A percentile compares a stretch with the other conserved stretches of the same genome.
Evolutionary conservation across 352 stramenopile species (phyloP).

Genomic region (Pythium aphanidermatum): DNA sequence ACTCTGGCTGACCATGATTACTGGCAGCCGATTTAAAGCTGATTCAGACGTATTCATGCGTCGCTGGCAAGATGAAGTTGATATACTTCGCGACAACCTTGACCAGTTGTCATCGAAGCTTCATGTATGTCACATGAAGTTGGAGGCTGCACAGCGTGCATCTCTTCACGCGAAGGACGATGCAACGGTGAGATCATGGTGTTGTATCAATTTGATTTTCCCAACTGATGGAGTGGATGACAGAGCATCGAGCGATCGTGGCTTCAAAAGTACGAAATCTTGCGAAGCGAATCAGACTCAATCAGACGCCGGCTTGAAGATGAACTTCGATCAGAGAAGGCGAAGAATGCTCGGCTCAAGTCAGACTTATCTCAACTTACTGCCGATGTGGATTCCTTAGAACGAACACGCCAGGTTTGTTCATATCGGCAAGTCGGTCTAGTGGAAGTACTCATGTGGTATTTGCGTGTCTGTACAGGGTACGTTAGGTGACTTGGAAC

Average conservation of each 20-base stretch:
- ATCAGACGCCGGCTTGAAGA: constrained; percentile 37
- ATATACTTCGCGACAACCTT: constrained; percentile 28
- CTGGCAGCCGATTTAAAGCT: constrained; percentile 41
- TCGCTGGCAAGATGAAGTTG: constrained; percentile 41
- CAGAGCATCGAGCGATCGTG: constrained; percentile 18
- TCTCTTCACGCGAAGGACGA: constrained; percentile 37
- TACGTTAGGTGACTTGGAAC: constrained; percentile 23
- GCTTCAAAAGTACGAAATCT: constrained; percentile 18
- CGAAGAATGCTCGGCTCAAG: constrained; percentile 27
- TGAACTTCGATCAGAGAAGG: constrained; percentile 31
- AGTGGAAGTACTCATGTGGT: no score
- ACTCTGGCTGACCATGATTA: no score
- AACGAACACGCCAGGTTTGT: constrained; percentile 24
- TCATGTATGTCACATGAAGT: constrained; percentile 36
- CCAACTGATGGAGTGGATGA: background rate
- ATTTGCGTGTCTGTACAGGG: constrained; percentile 10
- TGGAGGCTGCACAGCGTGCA: constrained; percentile 40
- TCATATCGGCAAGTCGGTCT: no score
- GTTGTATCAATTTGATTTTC: background rate
- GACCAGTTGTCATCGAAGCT: constrained; percentile 39
- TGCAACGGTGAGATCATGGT: constrained; percentile 23
- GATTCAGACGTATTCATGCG: constrained; percentile 28
- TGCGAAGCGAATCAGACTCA: constrained; percentile 30
- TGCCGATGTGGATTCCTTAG: constrained; percentile 26
- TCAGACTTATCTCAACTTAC: constrained; percentile 25